phyloP scores from a whole-genome alignment of 2,329 filamentous ascomycete genomes.

The Intubia oerlemansii region DNA sequence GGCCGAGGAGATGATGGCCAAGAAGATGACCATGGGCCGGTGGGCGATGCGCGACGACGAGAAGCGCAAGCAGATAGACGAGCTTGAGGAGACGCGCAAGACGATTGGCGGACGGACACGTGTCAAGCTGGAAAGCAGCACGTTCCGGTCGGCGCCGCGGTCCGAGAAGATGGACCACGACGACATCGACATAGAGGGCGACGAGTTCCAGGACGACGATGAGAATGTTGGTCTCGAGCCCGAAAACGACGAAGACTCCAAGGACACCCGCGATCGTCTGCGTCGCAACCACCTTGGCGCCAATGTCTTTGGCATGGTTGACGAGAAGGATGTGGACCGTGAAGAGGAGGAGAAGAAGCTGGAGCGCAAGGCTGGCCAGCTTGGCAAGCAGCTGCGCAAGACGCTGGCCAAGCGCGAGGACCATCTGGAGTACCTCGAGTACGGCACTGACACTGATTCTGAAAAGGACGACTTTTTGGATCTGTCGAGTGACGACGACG shows the following conservation, averaged over 20 bases:
- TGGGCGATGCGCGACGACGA: constrained; percentile 59
- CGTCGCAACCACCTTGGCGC: constrained; percentile 70
- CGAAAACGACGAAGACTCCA: constrained; percentile 64
- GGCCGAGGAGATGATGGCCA: constrained; percentile 63
- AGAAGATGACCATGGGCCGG: constrained; percentile 52
- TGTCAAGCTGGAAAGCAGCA: constrained; percentile 49
- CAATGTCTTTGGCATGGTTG: constrained; percentile 54
- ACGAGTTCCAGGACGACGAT: constrained; percentile 76
- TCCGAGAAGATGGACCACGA: constrained; percentile 49
- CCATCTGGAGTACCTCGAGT: constrained; percentile 71
- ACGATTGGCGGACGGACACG: constrained; percentile 30
- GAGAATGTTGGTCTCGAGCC: constrained; percentile 54
- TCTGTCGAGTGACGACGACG: constrained; percentile 19
- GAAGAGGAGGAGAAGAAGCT: constrained; percentile 49
- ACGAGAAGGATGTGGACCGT: constrained; percentile 52
- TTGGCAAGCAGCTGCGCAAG: constrained; percentile 62
- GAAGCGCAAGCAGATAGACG: constrained; percentile 32
- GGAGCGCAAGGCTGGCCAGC: constrained; percentile 46
- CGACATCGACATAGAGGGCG: constrained; percentile 44
- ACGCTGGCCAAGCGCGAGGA: constrained; percentile 68
- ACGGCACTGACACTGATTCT: constrained; percentile 58
- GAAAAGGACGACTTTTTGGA: constrained; percentile 14
- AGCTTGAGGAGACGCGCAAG: constrained; percentile 36
- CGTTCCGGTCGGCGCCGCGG: constrained; percentile 36
- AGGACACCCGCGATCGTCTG: constrained; percentile 49